Percentiles rank a stretch among this genome's conserved stretches.
phyloP scores from a whole-genome alignment of 1,284 basidiomycete species.

The Tetrapyrgos nigripes region DNA sequence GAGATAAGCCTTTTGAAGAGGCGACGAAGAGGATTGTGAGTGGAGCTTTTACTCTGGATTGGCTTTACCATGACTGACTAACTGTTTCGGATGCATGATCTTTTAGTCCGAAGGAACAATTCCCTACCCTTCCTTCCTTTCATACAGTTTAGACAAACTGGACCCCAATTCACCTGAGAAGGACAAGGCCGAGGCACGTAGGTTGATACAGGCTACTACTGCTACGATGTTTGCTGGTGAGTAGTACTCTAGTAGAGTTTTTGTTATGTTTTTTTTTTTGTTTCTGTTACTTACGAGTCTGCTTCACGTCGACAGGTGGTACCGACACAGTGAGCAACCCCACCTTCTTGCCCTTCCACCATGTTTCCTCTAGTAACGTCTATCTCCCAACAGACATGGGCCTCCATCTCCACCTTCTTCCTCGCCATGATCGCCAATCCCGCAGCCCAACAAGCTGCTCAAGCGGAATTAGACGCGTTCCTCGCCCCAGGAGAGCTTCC shows the following conservation, averaged over 20 bases:
- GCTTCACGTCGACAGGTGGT: neutral
- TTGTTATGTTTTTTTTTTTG: neutral
- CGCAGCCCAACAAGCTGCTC: neutral
- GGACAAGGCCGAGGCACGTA: too few species aligned
- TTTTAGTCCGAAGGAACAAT: too few species aligned
- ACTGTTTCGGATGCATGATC: neutral
- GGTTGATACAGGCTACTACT: neutral
- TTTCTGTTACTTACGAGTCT: slow-evolving; percentile 2
- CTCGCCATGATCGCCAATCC: slow-evolving; percentile 9
- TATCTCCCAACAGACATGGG: neutral
- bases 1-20: neutral
- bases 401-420: slow-evolving; percentile 1
- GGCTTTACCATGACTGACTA: neutral
- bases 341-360: neutral
- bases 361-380: slow-evolving; percentile 1
- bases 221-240: neutral
- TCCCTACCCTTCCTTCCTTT: neutral
- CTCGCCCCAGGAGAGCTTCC: slow-evolving; percentile 3
- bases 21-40: neutral
- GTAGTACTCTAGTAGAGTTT: neutral
- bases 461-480: slow-evolving; percentile 10
- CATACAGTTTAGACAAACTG: neutral
- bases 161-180: too few species aligned
- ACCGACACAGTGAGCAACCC: neutral
- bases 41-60: too few species aligned